Conservation (phyloP, 176 grass and related monocot species). For the Saccharum officinarum region DNA sequence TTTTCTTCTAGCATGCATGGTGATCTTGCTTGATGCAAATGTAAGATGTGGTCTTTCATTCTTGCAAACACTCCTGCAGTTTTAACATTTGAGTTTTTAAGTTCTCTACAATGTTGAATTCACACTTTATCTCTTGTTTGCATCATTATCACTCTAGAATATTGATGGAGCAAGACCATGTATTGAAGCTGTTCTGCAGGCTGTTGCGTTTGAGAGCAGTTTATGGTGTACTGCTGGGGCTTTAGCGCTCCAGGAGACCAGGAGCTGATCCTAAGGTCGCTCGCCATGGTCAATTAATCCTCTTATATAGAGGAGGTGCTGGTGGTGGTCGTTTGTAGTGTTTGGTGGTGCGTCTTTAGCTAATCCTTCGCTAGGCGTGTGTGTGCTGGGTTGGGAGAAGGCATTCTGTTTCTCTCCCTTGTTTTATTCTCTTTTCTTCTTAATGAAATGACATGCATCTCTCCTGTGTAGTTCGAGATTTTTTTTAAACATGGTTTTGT, state of each 20-base stretch:
- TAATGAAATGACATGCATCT: neutral
- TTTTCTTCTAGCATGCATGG: neutral
- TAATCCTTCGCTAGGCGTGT: neutral
- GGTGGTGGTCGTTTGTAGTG: neutral
- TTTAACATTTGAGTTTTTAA: neutral
- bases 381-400: neutral
- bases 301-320: neutral
- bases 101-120: constrained; percentile 2
- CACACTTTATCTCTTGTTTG: neutral
- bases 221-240: neutral
- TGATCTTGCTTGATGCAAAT: neutral
- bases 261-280: neutral
- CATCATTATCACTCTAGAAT: neutral
- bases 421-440: neutral
- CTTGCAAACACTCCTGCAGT: neutral
- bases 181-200: neutral
- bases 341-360: neutral
- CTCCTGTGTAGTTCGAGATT: neutral
- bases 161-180: neutral
- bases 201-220: neutral
- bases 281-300: neutral
- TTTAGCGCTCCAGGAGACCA: neutral
- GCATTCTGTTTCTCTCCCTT: neutral
- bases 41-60: neutral
- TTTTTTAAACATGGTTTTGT: constrained; percentile 21